Base-by-base conservation (phyloP, 495 filamentous ascomycete genomes). In the Penicillium soppii region DNA sequence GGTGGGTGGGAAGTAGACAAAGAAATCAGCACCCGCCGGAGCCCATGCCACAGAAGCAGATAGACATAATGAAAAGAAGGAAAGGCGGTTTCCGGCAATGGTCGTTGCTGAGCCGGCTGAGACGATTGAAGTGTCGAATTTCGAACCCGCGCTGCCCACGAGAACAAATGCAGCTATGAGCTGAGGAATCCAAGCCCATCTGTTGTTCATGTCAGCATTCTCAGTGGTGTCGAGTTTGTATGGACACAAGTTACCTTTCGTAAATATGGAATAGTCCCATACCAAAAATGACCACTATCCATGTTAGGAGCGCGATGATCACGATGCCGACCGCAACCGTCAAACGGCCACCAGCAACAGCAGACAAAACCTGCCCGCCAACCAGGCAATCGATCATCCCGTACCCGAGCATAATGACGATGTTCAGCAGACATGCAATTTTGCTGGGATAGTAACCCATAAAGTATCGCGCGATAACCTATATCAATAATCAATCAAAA, bases 371-470 rank as follows among this genome's bases (percentile, higher is more conserved):
- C 56, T 81, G 66, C 17, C 80, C 68, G 42, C 71, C 69, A 43
- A 80, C 59, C 43, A 75, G 48, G 45, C 73, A 80, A 57, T 81
- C 75, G 43, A 89, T 79, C 62, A 86, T 75, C 25, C 76, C 72
- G 54, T 87, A 90, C 0, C 85, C 86, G 23, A 88, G 62, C 66
- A 86, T 75, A 35, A 85, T 76, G 20, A 88, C 75, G 26, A 89
- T 75, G 55, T 88, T 88, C 9, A 90, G 66, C 5, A 88, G 43
- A 25, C 79, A 79, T 19, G 80, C 75, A 4, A 89, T 57, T 61
- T 87, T 88, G 39, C 78, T 76, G 0, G 85, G 86, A 71, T 80
- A 88, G 69, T 84, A 89, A 16, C 87, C 87, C 80, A 89, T 87
- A 43, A 80, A 79, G 59, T 82, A 90, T 17, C 85, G 75, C 2